Conservation (phyloP, 2,329 filamentous ascomycete species). For the Macrophomina pseudophaseolina region DNA sequence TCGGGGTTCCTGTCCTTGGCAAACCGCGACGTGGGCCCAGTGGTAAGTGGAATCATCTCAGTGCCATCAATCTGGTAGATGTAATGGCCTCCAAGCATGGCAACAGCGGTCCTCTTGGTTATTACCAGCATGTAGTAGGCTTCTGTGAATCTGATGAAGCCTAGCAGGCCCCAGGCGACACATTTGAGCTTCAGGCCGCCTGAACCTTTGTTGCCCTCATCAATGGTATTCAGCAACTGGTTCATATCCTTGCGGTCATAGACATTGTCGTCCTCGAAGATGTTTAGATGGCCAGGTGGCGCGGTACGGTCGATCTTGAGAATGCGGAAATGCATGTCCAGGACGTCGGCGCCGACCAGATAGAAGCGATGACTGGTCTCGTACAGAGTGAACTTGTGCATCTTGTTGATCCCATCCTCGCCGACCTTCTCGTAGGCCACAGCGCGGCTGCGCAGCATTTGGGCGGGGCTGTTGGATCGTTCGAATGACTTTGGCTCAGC, state of each 20-base stretch:
- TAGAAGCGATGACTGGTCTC: constrained; percentile 94
- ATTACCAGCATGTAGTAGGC: constrained; percentile 97
- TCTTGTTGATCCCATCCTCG: constrained; percentile 55
- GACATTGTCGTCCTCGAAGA: constrained; percentile 93
- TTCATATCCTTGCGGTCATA: constrained; percentile 94
- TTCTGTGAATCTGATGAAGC: constrained; percentile 95
- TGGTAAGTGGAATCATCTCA: constrained; percentile 85
- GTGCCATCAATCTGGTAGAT: constrained; percentile 95
- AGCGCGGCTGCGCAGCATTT: constrained; percentile 44
- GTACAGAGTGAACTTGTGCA: constrained; percentile 98
- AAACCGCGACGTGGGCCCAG: constrained; percentile 67
- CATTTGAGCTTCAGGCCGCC: constrained; percentile 89
- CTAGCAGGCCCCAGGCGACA: constrained; percentile 90
- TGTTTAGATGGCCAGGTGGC: constrained; percentile 76
- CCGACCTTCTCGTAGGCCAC: constrained; percentile 49
- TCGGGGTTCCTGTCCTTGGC: constrained; percentile 85
- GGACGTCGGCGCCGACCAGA: constrained; percentile 88
- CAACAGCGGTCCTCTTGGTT: constrained; percentile 93
- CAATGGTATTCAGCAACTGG: constrained; percentile 89
- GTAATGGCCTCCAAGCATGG: constrained; percentile 94
- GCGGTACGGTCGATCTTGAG: constrained; percentile 93
- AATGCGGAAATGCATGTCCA: constrained; percentile 86
- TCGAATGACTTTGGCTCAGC: constrained; percentile 46
- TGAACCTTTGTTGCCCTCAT: constrained; percentile 89
- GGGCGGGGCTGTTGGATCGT: constrained; percentile 45